Conservation (phyloP, 2,329 filamentous ascomycete genomes). For the Aspergillus floridensis region DNA sequence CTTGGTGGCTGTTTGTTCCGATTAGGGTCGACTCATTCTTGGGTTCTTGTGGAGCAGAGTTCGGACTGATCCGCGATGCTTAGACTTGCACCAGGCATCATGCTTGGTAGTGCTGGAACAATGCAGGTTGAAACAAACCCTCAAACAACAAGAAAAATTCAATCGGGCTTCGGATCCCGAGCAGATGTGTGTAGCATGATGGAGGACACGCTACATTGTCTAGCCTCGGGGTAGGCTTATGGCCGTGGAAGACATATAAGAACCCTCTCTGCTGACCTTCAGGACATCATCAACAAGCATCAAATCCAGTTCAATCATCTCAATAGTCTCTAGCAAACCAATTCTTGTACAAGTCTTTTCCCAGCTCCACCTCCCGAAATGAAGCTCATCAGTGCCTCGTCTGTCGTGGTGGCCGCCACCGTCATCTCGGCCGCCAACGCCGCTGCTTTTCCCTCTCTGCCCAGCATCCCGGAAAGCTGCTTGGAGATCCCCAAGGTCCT, state of each 20-base stretch:
- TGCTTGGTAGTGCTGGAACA: not conserved
- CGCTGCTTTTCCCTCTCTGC: not conserved
- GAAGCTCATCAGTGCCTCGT: slow-evolving; percentile 3
- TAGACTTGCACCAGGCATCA: not conserved
- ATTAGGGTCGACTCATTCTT: not conserved
- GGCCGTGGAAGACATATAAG: not conserved
- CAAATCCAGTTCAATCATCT: not conserved
- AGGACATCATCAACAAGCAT: not conserved
- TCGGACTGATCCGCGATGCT: not conserved
- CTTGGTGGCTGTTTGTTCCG: not conserved
- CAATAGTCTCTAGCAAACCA: not conserved
- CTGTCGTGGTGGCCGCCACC: not conserved
- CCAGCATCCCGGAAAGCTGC: slow-evolving; percentile 8
- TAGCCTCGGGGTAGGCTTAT: not conserved
- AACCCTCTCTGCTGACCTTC: not conserved
- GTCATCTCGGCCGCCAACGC: not conserved
- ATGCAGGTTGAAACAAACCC: not conserved
- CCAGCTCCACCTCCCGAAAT: not conserved
- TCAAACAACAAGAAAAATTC: not conserved
- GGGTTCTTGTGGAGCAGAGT: not conserved
- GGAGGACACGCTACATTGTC: not conserved
- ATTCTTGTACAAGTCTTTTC: not conserved
- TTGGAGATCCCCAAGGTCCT: slow-evolving; percentile 9
- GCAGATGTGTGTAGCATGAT: not conserved
- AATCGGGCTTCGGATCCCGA: not conserved